Conservation (phyloP, 495 filamentous ascomycete genomes). For the Tuber microsphaerosporum region DNA sequence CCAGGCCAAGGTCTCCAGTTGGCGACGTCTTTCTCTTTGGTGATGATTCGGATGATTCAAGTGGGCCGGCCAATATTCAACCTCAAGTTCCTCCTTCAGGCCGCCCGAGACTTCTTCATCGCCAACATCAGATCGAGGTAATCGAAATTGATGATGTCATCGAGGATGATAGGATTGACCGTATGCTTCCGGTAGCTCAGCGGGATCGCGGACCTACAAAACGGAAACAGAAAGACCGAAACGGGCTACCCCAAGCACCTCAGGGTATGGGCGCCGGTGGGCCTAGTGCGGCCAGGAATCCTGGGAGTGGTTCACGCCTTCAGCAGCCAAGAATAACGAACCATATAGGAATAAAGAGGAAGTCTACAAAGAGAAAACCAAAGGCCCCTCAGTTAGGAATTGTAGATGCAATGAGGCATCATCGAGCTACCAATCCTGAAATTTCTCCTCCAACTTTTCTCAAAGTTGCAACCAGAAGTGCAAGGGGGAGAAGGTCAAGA, state of each 20-base stretch:
- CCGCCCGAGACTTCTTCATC: neutral
- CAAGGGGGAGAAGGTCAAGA: constrained; percentile 53
- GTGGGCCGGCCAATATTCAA: constrained; percentile 24
- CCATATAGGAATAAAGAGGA: constrained; percentile 18
- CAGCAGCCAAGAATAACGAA: constrained; percentile 38
- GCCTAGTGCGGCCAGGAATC: neutral
- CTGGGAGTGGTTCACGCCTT: constrained; percentile 42
- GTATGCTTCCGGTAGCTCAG: constrained; percentile 46
- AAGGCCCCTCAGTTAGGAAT: constrained; percentile 56
- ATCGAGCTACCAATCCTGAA: constrained; percentile 30
- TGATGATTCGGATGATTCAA: constrained; percentile 48
- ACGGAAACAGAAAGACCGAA: constrained; percentile 40
- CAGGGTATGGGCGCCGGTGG: neutral
- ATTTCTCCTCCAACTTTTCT: constrained; percentile 61
- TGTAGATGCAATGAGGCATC: constrained; percentile 59
- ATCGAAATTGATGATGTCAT: constrained; percentile 45
- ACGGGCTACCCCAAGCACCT: constrained; percentile 25
- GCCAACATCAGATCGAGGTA: constrained; percentile 20
- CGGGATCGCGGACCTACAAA: constrained; percentile 6
- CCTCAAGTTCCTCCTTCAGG: neutral
- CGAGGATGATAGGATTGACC: constrained; percentile 52
- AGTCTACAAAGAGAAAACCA: constrained; percentile 33
- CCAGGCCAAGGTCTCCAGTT: constrained; percentile 36
- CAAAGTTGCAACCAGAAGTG: constrained; percentile 66
- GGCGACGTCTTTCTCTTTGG: constrained; percentile 42